Evolutionary conservation across 495 filamentous ascomycete species (phyloP), one percentile per base, ranked within the genome.

Genomic region (Penicillium turbatum): DNA sequence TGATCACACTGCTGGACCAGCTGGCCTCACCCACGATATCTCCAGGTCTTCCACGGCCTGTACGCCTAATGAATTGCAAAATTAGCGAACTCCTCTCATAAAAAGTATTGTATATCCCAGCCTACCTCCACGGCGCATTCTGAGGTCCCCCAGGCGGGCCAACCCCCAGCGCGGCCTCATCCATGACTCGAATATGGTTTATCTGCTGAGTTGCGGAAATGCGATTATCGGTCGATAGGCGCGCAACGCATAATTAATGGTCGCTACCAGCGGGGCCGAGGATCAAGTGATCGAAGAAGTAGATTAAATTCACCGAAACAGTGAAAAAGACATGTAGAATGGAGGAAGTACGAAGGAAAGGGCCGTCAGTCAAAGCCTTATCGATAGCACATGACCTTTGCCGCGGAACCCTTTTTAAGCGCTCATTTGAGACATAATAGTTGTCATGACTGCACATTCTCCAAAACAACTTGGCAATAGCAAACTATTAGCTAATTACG

Each of bases 1-100:
- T 98, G 75, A 97, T 87, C 59, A 95, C 87, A 63, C 90, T 95
- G 72, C 89, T 95, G 38, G 85, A 61, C 88, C 91, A 97, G 48
- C 87, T 86, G 45, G 95, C 93, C 59, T 89, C 80, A 12, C 93
- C 92, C 6, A 68, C 63, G 17, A 67, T 50, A 9, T 73, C 76
- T 11, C 72, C 62, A 59, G 75, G 74, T 69, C 79, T 80, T 59
- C 77, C 73, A 62, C 74, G 68, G 37, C 54, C 64, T 48, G 64
- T 72, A 57, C 67, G 72, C 57, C 81, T 82, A 53, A 15, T 29
- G 32, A 17, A 55, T 26, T 35, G 32, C 5, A 30, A 5, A 17
- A 17, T 53, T 15, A 55, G 56, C 48, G 45, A 46, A 71, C 53
- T 67, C 41, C 27, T 15, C 26, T 15, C 16, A 13, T 6, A 12